phyloP scores from a whole-genome alignment of 331 rosid genomes.

The Erythrophleum ivorense region DNA sequence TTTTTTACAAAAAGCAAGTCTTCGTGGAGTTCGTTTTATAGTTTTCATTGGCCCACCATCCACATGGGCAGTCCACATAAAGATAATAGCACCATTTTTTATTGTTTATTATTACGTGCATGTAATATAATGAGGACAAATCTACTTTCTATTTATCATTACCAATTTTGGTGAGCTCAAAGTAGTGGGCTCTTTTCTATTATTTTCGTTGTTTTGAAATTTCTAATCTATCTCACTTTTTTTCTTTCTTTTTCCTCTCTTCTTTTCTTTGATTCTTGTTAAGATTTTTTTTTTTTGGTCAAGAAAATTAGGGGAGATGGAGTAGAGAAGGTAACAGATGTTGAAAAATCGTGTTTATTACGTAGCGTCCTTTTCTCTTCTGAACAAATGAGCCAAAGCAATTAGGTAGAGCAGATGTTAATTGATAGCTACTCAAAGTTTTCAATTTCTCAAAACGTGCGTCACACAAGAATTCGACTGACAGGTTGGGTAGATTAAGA shows the following conservation, averaged over 20 bases:
- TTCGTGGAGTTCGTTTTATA: conserved; percentile 78
- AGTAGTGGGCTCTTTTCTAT: not conserved
- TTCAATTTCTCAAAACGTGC: conserved; percentile 23
- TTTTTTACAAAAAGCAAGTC: conserved; percentile 50
- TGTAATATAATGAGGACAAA: conserved; percentile 44
- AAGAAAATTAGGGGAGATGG: not conserved
- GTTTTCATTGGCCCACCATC: conserved; percentile 76
- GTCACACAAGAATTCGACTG: conserved; percentile 21
- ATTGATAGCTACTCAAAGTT: conserved; percentile 34
- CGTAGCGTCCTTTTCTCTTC: conserved; percentile 22
- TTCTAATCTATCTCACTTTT: conserved; percentile 1
- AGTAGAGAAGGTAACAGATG: not conserved
- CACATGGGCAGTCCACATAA: conserved; percentile 92
- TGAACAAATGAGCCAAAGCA: conserved; percentile 29
- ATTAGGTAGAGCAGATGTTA: conserved; percentile 41
- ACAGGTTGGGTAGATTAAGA: not conserved
- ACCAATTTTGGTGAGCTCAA: conserved; percentile 42
- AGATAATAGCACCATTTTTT: conserved; percentile 46
- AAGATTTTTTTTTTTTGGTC: not conserved
- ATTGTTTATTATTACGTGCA: conserved; percentile 41
- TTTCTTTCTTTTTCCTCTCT: conserved; percentile 20
- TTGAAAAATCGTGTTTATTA: conserved; percentile 23
- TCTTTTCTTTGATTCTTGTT: not conserved
- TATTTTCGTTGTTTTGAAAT: conserved; percentile 3
- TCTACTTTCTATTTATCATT: conserved; percentile 48